Evolutionary conservation across 371 early-diverging fungal species (phyloP).

Genomic region (Mortierella sp.): DNA sequence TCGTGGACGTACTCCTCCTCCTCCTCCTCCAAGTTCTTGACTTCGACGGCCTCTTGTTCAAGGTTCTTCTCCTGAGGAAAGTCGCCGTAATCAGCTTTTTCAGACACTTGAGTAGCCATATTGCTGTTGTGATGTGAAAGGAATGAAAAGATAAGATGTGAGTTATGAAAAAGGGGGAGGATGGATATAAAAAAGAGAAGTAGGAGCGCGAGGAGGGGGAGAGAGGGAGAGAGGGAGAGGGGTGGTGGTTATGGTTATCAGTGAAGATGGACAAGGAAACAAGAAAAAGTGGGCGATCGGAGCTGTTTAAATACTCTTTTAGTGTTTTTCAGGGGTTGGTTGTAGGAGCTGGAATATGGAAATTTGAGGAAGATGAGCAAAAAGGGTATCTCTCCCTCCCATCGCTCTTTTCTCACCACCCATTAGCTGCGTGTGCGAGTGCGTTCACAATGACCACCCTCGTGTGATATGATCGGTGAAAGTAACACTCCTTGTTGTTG

Average conservation of each 20-base stretch:
- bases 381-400: too few relatives aligned
- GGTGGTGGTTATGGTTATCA: not conserved
- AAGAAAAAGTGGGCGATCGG: not conserved
- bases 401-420: too few relatives aligned
- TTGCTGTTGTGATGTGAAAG: not conserved
- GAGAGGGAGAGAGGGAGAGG: not conserved
- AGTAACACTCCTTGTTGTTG: not conserved
- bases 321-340: not conserved
- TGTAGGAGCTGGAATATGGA: not conserved
- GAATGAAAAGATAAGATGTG: not conserved
- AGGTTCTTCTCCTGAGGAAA: slow-evolving; percentile 22
- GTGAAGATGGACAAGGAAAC: not conserved
- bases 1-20: slow-evolving; percentile 16
- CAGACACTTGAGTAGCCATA: not conserved
- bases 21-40: not conserved
- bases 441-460: not conserved
- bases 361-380: too few relatives aligned
- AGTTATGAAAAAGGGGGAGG: not conserved
- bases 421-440: too few relatives aligned
- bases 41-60: not conserved
- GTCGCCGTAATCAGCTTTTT: slow-evolving; percentile 10
- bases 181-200: not conserved
- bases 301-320: not conserved
- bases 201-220: not conserved
- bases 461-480: not conserved